phyloP scores from a whole-genome alignment of 768 basidiomycete species.

The Lyophyllum semitale region DNA sequence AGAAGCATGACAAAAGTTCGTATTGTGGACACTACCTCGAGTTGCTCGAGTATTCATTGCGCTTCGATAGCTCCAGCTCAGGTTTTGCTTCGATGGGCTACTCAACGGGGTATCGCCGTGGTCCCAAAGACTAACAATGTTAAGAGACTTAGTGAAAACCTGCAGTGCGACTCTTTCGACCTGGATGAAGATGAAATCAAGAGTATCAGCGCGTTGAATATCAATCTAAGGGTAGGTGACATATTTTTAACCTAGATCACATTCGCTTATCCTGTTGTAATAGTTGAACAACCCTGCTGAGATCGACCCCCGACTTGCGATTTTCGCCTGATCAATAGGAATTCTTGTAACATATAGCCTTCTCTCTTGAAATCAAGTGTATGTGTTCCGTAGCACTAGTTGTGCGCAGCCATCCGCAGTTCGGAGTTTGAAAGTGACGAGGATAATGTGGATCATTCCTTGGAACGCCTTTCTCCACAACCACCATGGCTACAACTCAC shows the following conservation, averaged over 20 bases:
- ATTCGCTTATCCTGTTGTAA: conserved; percentile 10
- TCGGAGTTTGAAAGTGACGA: conserved; percentile 19
- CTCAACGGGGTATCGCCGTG: conserved; percentile 71
- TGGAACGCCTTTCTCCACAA: not conserved
- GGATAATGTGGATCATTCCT: not conserved
- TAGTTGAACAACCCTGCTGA: conserved; percentile 75
- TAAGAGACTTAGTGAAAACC: conserved; percentile 53
- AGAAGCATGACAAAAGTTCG: conserved; percentile 55
- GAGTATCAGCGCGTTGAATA: conserved; percentile 59
- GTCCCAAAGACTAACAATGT: conserved; percentile 69
- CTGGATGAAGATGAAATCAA: conserved; percentile 61
- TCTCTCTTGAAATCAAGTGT: not conserved
- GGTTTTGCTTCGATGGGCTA: conserved; percentile 78
- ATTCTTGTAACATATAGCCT: not conserved
- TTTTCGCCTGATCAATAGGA: conserved; percentile 60
- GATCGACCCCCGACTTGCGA: conserved; percentile 64
- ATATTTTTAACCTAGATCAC: not conserved
- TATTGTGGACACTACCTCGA: not conserved
- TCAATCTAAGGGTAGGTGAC: conserved; percentile 57
- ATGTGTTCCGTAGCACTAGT: conserved; percentile 2
- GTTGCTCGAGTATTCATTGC: not conserved
- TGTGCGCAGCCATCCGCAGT: conserved; percentile 20
- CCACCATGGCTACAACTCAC: conserved; percentile 47
- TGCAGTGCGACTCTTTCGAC: conserved; percentile 39
- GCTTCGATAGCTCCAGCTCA: conserved; percentile 57